Base-by-base conservation (phyloP, 768 basidiomycete genomes). In the Leccinum variicolor region DNA sequence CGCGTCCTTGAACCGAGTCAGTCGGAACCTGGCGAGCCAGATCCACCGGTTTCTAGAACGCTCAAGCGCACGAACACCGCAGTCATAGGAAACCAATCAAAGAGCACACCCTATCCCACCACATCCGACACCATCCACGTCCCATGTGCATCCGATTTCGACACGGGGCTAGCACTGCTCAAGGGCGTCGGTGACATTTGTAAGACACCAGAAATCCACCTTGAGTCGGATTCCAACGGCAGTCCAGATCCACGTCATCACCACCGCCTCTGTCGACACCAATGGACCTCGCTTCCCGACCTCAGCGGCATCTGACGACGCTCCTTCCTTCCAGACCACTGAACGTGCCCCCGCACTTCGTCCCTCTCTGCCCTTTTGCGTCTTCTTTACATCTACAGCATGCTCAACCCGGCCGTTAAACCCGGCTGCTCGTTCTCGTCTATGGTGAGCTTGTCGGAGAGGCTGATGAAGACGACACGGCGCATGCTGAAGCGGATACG, bases 391-490 rank as follows among this genome's bases (percentile, higher is more conserved):
- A 65, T 91, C 19, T 89, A 92, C 69, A 80, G 78, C 34, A 76
- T 79, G 28, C 77, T 92, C 21, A 91, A 92, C 69, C 88, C 90
- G 10, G 87, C 83, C n/a, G n/a, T n/a, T n/a, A n/a, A 91, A 92
- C 69, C 88, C 90, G 10, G 87, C 83, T 91, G 10, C 77, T 92
- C 11, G 77, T 91, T 15, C 86, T 88, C 0, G 66, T 92, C 23
- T 90, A 90, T 68, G 78, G 79, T 8, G 81, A 81, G 0, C 73
- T 90, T 50, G 71, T 75, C 17, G 80, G 83, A 65, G 89, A 91
- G 65, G 75, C 84, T 1, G 81, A 87, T 14, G 70, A 78, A 0
- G 79, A 82, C 53, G 86, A 89, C 48, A 67, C 81, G 11, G 77
- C 80, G 0, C 88, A 92, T 67, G 80, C 79, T 5, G 90, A 92